Evolutionary conservation across 495 filamentous ascomycete genomes (phyloP), one percentile per base, ranked within the genome.

Genomic region (Podospora pseudopauciseta): DNA sequence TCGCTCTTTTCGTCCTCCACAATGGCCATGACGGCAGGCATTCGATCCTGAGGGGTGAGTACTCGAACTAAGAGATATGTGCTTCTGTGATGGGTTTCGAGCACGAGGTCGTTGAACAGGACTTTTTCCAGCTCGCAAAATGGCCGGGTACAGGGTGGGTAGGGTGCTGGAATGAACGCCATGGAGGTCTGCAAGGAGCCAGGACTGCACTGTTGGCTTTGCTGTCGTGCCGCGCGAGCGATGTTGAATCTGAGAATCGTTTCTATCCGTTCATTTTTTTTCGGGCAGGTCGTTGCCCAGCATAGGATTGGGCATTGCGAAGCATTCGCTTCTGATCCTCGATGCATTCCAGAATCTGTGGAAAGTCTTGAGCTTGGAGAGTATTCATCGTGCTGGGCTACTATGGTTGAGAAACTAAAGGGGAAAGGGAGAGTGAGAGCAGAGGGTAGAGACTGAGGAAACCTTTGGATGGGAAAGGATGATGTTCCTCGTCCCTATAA

Each of bases 71-170:
- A 60, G n/a, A 81, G 11, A 65, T 79, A 81, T 6, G n/a, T 70
- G 0, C 80, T 83, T 6, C 81, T 73, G 66, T 86, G 82, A 63
- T 85, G 84, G 18, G 75, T 83, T 66, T 86, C 83, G 19, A 86
- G 76, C 0, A 68, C 65, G 16, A 71, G 59, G 2, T 68, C 54
- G 23, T 28, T 27, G 18, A 71, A 49, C 18, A 65, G 27, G 1
- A 9, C 27, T 54, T 71, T 71, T 16, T 30, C 65, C 23, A 71
- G 63, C 2, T 49, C 39, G 39, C 9, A 49, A 49, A 49, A 16
- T 16, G 39, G 39, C 15, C 13, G 13, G 39, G 39, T 11, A 49
- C 39, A 49, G 7, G 39, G 39, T 49, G 39, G 6, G 9, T 49
- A 49, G 39, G 39, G 39, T 2, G 39, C 2, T 11, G 39, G 39